phyloP scores from a whole-genome alignment of 1,284 basidiomycete species.

The Ustilago trichophora region DNA sequence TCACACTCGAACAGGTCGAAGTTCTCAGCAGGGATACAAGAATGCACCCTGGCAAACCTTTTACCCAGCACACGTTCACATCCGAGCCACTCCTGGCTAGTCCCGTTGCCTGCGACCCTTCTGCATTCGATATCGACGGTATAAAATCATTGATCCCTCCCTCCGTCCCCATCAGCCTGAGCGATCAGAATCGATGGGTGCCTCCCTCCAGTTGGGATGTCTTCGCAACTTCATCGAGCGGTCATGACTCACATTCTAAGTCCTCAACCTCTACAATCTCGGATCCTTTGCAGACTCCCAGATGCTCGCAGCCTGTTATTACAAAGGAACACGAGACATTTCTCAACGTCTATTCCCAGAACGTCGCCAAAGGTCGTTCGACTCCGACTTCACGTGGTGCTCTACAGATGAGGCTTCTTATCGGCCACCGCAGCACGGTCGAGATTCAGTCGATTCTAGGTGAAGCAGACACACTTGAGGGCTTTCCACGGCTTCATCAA shows the following conservation, averaged over 20 bases:
- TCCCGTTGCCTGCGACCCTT: slow-evolving; percentile 18
- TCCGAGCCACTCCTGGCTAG: slow-evolving; percentile 12
- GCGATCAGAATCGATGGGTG: slow-evolving; percentile 13
- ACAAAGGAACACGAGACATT: not conserved
- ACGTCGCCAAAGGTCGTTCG: not conserved
- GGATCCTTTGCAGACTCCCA: slow-evolving; percentile 13
- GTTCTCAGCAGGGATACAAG: no score
- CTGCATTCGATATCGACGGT: slow-evolving; percentile 19
- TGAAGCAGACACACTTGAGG: not conserved
- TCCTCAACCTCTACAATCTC: slow-evolving; percentile 14
- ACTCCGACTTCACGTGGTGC: not conserved
- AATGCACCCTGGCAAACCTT: not conserved
- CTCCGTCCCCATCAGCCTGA: slow-evolving; percentile 5
- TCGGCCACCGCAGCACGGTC: slow-evolving; percentile 14
- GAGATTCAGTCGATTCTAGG: slow-evolving; percentile 6
- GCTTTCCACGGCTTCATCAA: no score
- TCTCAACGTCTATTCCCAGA: slow-evolving; percentile 6
- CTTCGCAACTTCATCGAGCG: not conserved
- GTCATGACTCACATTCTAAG: not conserved
- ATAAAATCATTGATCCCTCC: not conserved
- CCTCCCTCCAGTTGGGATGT: slow-evolving; percentile 21
- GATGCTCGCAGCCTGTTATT: not conserved
- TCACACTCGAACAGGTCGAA: slow-evolving; percentile 5
- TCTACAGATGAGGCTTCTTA: slow-evolving; percentile 4
- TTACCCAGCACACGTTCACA: not conserved